Conservation (phyloP, 1,139 yeast genomes). For the Candida tetrigidarum region DNA sequence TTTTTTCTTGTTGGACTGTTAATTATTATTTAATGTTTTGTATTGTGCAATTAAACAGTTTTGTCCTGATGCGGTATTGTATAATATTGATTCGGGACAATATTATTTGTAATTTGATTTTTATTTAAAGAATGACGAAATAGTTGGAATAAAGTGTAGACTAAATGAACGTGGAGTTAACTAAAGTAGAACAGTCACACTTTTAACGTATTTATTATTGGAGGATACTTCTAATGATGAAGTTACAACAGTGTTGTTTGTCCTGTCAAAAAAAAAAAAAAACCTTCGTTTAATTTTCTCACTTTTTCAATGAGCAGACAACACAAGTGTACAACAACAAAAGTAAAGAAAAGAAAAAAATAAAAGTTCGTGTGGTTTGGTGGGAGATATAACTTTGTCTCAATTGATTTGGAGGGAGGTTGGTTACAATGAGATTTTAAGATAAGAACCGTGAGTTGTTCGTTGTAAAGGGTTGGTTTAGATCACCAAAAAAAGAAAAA, state of each 20-base stretch:
- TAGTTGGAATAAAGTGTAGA: conserved; percentile 12
- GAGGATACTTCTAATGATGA: too few relatives aligned
- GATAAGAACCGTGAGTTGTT: not conserved
- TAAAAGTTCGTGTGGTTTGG: not conserved
- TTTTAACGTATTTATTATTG: too few relatives aligned
- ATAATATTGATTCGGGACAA: not conserved
- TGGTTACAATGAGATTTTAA: not conserved
- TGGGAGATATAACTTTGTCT: not conserved
- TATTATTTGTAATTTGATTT: conserved; percentile 1
- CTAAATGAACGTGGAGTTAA: not conserved
- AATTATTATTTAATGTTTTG: too few relatives aligned
- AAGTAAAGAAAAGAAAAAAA: too few relatives aligned
- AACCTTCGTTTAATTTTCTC: not conserved
- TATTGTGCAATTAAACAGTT: not conserved
- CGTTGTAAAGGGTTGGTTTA: not conserved
- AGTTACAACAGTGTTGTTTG: not conserved
- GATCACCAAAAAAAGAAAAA: too few relatives aligned
- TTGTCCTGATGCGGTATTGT: not conserved
- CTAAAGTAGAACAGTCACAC: too few relatives aligned
- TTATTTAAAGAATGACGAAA: conserved; percentile 14
- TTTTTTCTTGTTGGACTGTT: too few relatives aligned
- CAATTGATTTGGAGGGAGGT: not conserved
- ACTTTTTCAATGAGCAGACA: not conserved
- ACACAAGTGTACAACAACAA: too few relatives aligned
- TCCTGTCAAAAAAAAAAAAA: not conserved